Percentiles rank a stretch among this genome's conserved stretches.
phyloP scores from a whole-genome alignment of 2,329 filamentous ascomycete species.

The Botrytis tulipae region DNA sequence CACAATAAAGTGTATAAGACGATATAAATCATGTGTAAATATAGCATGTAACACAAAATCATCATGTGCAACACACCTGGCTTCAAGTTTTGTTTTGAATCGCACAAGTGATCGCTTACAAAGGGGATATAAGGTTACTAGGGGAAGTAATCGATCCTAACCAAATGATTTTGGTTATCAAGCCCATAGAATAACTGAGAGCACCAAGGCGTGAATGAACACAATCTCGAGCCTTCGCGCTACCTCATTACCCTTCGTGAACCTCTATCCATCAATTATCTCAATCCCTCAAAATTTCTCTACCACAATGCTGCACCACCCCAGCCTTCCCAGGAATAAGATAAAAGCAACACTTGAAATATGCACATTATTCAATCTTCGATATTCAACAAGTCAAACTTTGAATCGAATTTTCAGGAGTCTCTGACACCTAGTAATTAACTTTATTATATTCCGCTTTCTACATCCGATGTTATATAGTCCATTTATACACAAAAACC shows the following conservation, averaged over 20 bases:
- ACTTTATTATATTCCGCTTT: too few relatives aligned
- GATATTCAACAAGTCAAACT: too few relatives aligned
- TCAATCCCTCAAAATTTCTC: background rate
- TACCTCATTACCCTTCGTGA: background rate
- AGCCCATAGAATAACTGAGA: accelerated
- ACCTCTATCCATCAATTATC: background rate
- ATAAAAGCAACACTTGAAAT: too few relatives aligned
- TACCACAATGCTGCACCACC: background rate
- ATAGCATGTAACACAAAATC: slow-evolving; percentile 17
- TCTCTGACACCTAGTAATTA: too few relatives aligned
- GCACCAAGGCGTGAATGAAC: background rate
- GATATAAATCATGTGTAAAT: slow-evolving; percentile 14
- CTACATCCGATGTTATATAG: too few relatives aligned
- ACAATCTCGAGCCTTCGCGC: background rate
- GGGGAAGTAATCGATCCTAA: too few relatives aligned
- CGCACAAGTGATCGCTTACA: background rate
- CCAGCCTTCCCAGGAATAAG: background rate
- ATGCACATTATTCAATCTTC: too few relatives aligned
- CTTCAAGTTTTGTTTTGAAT: background rate
- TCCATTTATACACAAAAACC: too few relatives aligned
- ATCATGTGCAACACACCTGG: background rate
- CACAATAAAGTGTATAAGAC: background rate
- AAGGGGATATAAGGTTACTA: background rate
- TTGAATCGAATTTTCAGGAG: too few relatives aligned
- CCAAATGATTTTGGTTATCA: background rate